Conservation (phyloP, 345 rosid genomes). For the Erucastrum elatum region DNA sequence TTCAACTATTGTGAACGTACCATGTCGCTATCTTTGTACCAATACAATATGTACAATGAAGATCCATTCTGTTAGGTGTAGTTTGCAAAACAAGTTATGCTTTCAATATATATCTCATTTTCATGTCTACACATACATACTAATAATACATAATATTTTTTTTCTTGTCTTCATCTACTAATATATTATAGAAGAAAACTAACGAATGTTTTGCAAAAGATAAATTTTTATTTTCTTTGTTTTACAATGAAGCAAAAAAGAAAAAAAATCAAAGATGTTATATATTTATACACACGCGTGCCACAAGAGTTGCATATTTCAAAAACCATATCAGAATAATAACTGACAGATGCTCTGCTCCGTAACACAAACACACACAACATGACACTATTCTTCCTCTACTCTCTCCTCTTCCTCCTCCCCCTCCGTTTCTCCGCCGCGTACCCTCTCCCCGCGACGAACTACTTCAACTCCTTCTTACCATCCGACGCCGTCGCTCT, state of each 20-base stretch:
- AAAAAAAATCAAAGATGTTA: background rate
- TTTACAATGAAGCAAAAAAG: background rate
- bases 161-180: background rate
- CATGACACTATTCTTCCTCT: slow-evolving; percentile 32
- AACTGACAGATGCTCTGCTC: slow-evolving; percentile 40
- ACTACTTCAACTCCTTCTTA: slow-evolving; percentile 43
- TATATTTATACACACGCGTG: slow-evolving; percentile 24
- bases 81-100: slow-evolving; percentile 30
- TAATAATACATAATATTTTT: background rate
- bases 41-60: slow-evolving; percentile 19
- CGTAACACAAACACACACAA: slow-evolving; percentile 27
- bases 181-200: background rate
- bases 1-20: slow-evolving; percentile 6
- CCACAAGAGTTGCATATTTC: slow-evolving; percentile 8
- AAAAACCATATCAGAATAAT: slow-evolving; percentile 4
- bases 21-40: slow-evolving; percentile 36
- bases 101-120: slow-evolving; percentile 12
- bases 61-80: slow-evolving; percentile 29
- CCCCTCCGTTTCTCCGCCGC: slow-evolving; percentile 30
- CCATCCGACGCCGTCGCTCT: slow-evolving; percentile 76
- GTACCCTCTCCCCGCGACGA: slow-evolving; percentile 34
- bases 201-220: background rate
- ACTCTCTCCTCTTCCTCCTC: slow-evolving; percentile 31
- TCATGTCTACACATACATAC: slow-evolving; percentile 1
- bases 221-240: background rate